Percentiles rank a stretch among this genome's conserved stretches.
phyloP scores from a whole-genome alignment of 1,284 basidiomycete species.

The Porphyrellus sp. region DNA sequence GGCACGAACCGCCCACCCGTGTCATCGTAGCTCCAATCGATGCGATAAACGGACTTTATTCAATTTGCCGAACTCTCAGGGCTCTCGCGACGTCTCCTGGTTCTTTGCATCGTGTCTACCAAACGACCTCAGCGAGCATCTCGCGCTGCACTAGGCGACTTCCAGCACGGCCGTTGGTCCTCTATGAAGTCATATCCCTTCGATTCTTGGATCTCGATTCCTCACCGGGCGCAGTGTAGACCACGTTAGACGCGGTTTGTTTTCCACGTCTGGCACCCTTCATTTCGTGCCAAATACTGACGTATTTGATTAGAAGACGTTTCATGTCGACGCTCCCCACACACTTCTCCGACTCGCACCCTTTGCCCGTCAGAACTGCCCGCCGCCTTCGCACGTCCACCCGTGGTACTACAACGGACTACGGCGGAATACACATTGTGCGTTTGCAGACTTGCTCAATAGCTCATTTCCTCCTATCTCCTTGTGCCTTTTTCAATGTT shows the following conservation, averaged over 20 bases:
- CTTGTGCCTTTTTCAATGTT: constrained; percentile 7
- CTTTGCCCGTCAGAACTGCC: constrained; percentile 21
- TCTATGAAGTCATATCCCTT: constrained; percentile 14
- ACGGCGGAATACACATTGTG: neutral
- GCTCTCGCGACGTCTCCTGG: neutral
- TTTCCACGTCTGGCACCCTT: constrained; percentile 6
- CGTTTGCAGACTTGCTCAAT: constrained; percentile 4
- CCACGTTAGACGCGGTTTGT: constrained; percentile 11
- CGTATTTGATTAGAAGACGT: constrained; percentile 21
- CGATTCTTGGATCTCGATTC: constrained; percentile 19
- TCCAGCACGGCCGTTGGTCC: neutral
- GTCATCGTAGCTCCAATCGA: neutral
- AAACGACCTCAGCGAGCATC: constrained; percentile 1
- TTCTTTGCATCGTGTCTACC: constrained; percentile 11
- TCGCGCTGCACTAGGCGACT: neutral
- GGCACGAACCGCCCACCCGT: constrained; percentile 6
- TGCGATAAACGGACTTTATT: constrained; percentile 17
- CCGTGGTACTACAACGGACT: constrained; percentile 3
- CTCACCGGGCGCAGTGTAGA: constrained; percentile 2
- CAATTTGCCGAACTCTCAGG: constrained; percentile 16
- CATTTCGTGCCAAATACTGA: constrained; percentile 18
- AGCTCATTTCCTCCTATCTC: neutral
- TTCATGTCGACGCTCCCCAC: constrained; percentile 31
- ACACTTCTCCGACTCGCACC: constrained; percentile 18
- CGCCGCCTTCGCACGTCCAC: constrained; percentile 2